Base-by-base conservation (phyloP, 140 eudicot species). In the Erigeron philadelphicus region DNA sequence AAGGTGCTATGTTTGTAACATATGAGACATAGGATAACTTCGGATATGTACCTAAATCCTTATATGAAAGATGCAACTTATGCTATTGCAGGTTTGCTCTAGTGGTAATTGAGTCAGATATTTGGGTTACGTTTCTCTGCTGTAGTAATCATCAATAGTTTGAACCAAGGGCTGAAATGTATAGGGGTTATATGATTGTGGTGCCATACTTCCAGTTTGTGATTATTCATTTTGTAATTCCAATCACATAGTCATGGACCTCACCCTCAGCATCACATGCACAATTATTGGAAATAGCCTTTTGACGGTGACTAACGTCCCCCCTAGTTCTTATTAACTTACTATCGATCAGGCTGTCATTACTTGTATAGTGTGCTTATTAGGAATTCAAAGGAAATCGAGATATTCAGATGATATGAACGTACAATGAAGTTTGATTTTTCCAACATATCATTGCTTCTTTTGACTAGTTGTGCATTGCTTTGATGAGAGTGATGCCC, bases 401-500 rank as follows among this genome's bases (percentile, higher is more conserved):
- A 65, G 47, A 46, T 35, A 46, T 41, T 8, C 42, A 41, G 41
- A 74, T 43, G 67, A 55, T 44, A 13, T 43, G 6, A 65, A 53
- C 57, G 21, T 41, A 44, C 3, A 54, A 13, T 54, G 59, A 54
- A 19, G 18, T 50, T 23, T 73, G 18, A 25, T 10, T 49, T 62
- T 72, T 54, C 44, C 19, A 12, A 46, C 38, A 31, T 42, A 61
- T 11, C 15, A 42, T 23, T 46, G 47, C 21, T 64, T 64, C 65
- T 60, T 64, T 41, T 11, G 64, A 48, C 50, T 25, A 52, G 46
- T 17, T 61, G 62, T 49, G 61, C 69, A 71, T 21, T 63, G 54
- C 54, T 56, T 72, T 72, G 61, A 65, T 40, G 72, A 53, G 41
- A 66, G 23, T 41, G 66, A 73, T 41, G 65, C 25, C 45, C 46